Evolutionary conservation across 495 filamentous ascomycete species (phyloP).

Genomic region (Neurospora pannonica): DNA sequence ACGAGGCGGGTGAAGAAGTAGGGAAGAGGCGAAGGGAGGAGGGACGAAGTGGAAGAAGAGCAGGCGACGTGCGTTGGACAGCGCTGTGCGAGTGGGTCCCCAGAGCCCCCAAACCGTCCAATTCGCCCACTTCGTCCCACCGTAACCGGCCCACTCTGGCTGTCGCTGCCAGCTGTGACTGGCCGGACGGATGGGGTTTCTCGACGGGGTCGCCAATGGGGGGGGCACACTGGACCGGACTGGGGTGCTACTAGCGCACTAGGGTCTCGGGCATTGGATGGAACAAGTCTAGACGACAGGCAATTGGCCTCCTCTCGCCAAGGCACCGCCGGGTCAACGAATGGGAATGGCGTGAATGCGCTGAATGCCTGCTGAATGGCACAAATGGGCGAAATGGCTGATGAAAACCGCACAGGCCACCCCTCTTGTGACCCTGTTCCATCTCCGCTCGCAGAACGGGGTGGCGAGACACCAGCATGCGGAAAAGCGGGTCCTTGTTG

Average conservation of each 20-base stretch:
- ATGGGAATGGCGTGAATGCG: neutral
- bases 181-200: neutral
- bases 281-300: constrained; percentile 24
- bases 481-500: constrained; percentile 8
- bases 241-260: constrained; percentile 27
- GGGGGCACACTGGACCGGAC: constrained; percentile 6
- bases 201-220: neutral
- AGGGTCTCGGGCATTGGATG: constrained; percentile 2
- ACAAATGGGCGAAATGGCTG: neutral
- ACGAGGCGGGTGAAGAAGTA: constrained; percentile 21
- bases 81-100: constrained; percentile 10
- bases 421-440: neutral
- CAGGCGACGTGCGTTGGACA: constrained; percentile 30
- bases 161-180: neutral
- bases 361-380: neutral
- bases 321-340: neutral
- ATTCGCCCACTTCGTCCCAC: neutral
- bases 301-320: constrained; percentile 9
- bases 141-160: neutral
- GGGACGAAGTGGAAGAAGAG: constrained; percentile 17
- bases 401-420: constrained; percentile 17
- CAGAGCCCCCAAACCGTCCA: neutral
- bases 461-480: constrained; percentile 22
- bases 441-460: constrained; percentile 15
- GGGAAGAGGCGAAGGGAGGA: constrained; percentile 24